Evolutionary conservation across 306 rosid genomes (phyloP), one percentile per base, ranked within the genome.

Genomic region (Fragaria nilgerrensis): DNA sequence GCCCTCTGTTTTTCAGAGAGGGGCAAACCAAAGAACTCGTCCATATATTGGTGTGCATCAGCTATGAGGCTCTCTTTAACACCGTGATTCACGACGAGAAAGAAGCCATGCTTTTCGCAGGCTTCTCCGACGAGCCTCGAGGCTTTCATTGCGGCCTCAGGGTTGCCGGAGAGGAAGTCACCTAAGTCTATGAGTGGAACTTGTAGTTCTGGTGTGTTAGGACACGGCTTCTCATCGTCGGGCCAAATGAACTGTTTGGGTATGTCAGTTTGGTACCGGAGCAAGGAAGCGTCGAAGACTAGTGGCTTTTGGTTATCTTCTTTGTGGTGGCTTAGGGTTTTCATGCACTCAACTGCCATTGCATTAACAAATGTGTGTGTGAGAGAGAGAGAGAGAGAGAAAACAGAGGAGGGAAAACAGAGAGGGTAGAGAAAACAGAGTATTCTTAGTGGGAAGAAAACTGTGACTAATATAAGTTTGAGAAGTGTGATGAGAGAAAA

Each of bases 161-260:
- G 86, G 78, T 96, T 89, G 0, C 91, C 88, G 0, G 96, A 84
- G 52, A 92, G 84, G 73, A 96, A 96, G 0, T 88, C 87, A 0
- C 80, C 73, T 63, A 92, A 66, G 85, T 96, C 91, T 58, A 96
- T 79, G 32, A 84, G 82, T 20, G 98, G 94, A 70, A 91, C 97
- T 36, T 69, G 73, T 7, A 96, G 92, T 22, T 91, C 93, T 1
- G 91, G 88, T 5, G 82, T 84, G 20, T 81, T 45, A 13, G 70
- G 36, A 74, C 84, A 75, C 14, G 96, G 99, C 73, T 87, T 92
- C 37, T 96, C 99, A 4, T 87, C 82, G 61, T 96, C 99, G 0
- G 98, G 98, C 99, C 99, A 96, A 39, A 92, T 86, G 81, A 92
- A 96, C 43, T 96, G 93, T 11, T 50, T n/a, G 10, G 99, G 99